Conservation (phyloP, 805 yeast species). For the Saccharomycopsis javanensis region DNA sequence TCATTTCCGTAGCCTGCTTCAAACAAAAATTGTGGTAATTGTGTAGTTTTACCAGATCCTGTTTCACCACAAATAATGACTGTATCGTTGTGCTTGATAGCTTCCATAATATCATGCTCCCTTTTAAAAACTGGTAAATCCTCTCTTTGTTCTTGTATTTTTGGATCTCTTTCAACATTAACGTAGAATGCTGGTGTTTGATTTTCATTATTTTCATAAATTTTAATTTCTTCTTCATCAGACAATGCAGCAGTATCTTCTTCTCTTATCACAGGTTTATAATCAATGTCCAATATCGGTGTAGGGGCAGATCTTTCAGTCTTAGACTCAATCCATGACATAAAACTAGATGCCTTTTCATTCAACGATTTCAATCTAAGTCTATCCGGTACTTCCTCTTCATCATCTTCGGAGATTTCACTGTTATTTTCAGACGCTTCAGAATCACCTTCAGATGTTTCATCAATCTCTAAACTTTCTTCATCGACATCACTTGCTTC, state of each 20-base stretch:
- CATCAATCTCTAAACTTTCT: conserved; percentile 24
- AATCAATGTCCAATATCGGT: conserved; percentile 40
- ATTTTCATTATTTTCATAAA: conserved; percentile 32
- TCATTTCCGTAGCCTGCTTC: conserved; percentile 81
- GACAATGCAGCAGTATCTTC: conserved; percentile 70
- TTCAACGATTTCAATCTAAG: conserved; percentile 35
- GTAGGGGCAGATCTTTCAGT: conserved; percentile 45
- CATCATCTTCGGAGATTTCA: conserved; percentile 23
- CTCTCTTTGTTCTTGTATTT: conserved; percentile 57
- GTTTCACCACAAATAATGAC: conserved; percentile 94
- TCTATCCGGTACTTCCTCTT: conserved; percentile 24
- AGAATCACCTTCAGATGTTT: conserved; percentile 24
- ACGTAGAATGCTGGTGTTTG: conserved; percentile 34
- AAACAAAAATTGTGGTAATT: conserved; percentile 89
- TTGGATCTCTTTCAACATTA: conserved; percentile 52
- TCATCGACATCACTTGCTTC: conserved; percentile 20
- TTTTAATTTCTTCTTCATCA: conserved; percentile 52
- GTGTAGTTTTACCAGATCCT: conserved; percentile 98
- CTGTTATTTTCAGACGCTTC: conserved; percentile 27
- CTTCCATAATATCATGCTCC: conserved; percentile 93
- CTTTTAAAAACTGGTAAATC: conserved; percentile 81
- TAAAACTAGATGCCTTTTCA: conserved; percentile 55
- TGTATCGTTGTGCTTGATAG: conserved; percentile 84
- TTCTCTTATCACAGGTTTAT: conserved; percentile 46
- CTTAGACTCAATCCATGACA: conserved; percentile 80